Evolutionary conservation across 2,329 filamentous ascomycete genomes (phyloP).

Genomic region (Hawksworthiomyces lignivorus): DNA sequence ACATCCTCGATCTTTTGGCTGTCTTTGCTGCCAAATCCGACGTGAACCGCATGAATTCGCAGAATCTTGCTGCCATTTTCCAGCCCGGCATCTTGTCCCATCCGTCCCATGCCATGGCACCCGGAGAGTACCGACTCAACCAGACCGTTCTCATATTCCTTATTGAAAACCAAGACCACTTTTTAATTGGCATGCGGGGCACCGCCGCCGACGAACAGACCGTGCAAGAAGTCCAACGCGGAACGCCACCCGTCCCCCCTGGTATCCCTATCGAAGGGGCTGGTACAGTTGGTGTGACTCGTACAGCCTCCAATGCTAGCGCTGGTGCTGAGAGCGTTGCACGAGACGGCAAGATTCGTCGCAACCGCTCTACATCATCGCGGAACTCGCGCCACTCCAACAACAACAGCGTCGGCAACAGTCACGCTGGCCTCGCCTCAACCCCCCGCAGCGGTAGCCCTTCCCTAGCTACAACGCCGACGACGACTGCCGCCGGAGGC

Average conservation of each 20-base stretch:
- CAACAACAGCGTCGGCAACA: constrained; percentile 7
- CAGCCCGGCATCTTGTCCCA: constrained; percentile 95
- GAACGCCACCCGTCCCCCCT: constrained; percentile 47
- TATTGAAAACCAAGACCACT: constrained; percentile 97
- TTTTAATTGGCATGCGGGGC: constrained; percentile 95
- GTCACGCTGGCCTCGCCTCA: constrained; percentile 47
- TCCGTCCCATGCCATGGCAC: constrained; percentile 89
- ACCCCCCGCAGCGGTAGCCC: constrained; percentile 63
- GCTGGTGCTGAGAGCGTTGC: constrained; percentile 81
- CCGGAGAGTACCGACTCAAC: constrained; percentile 86
- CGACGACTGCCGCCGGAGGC: constrained; percentile 27
- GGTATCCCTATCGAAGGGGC: constrained; percentile 36
- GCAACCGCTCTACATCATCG: constrained; percentile 92
- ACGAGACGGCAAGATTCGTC: constrained; percentile 68
- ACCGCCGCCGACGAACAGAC: constrained; percentile 90
- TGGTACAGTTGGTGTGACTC: constrained; percentile 48
- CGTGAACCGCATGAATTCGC: constrained; percentile 90
- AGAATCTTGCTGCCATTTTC: constrained; percentile 93
- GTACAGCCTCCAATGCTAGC: constrained; percentile 82
- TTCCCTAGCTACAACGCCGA: constrained; percentile 44
- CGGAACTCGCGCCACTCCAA: constrained; percentile 70
- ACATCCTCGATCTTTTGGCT: constrained; percentile 89
- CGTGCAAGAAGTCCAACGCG: constrained; percentile 58
- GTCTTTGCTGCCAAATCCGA: constrained; percentile 97
- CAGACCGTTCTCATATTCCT: constrained; percentile 96